phyloP scores from a whole-genome alignment of 139 green algal species.

The Chlorella sorokiniana region DNA sequence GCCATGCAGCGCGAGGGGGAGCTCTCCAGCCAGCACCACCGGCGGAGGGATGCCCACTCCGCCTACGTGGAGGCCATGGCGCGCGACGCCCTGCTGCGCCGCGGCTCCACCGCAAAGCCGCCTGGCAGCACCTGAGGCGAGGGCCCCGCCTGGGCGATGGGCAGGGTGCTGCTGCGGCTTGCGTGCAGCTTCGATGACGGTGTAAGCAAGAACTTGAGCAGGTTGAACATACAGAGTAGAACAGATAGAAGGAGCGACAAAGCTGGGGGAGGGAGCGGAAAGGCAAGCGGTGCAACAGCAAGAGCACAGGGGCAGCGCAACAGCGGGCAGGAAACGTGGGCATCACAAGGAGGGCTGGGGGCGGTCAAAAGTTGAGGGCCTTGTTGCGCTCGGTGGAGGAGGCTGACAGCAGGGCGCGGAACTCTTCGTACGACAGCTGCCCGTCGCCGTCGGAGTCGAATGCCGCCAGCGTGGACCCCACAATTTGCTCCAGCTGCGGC shows the following conservation, averaged over 20 bases:
- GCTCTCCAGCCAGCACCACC: slow-evolving; percentile 4
- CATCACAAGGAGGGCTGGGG: background rate
- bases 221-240: no score
- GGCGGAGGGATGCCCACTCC: background rate
- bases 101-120: background rate
- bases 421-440: slow-evolving; percentile 35
- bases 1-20: slow-evolving; percentile 5
- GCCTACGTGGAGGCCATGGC: slow-evolving; percentile 6
- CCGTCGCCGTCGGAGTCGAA: slow-evolving; percentile 46
- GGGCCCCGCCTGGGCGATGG: background rate
- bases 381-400: slow-evolving; percentile 12
- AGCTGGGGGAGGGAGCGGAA: background rate
- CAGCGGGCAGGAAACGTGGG: background rate
- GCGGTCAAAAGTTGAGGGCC: slow-evolving; percentile 19
- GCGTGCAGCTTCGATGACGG: background rate
- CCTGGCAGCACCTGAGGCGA: background rate
- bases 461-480: slow-evolving; percentile 27
- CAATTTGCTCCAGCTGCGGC: slow-evolving; percentile 46
- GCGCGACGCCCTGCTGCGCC: background rate
- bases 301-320: background rate
- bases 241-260: no score
- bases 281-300: background rate
- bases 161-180: background rate
- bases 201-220: no score
- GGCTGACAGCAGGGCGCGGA: slow-evolving; percentile 30